A percentile compares a stretch with the other conserved stretches of the same genome.
phyloP scores from a whole-genome alignment of 176 grass and related monocot genomes.

The Otatea glauca region DNA sequence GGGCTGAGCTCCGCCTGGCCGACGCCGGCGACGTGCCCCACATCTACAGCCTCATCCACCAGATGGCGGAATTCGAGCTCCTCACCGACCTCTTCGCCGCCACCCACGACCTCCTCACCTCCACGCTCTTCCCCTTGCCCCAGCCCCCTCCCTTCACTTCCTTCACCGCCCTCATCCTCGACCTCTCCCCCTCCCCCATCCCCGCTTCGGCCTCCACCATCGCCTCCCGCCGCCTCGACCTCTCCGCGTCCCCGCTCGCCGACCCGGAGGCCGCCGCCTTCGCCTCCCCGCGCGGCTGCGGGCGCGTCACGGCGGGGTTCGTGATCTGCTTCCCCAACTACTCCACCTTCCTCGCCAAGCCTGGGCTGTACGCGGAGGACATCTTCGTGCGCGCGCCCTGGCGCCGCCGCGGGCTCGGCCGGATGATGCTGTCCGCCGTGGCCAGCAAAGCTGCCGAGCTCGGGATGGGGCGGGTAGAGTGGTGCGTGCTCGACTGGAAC shows the following conservation, averaged over 20 bases:
- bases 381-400: slow-evolving; percentile 84
- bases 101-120: slow-evolving; percentile 54
- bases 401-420: slow-evolving; percentile 76
- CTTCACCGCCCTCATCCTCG: slow-evolving; percentile 73
- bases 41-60: slow-evolving; percentile 76
- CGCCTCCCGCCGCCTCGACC: slow-evolving; percentile 50
- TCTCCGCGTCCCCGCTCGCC: slow-evolving; percentile 41
- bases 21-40: slow-evolving; percentile 73
- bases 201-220: slow-evolving; percentile 23
- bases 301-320: slow-evolving; percentile 55
- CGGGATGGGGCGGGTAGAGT: slow-evolving; percentile 89
- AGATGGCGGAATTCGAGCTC: slow-evolving; percentile 92
- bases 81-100: slow-evolving; percentile 87
- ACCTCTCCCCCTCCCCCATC: slow-evolving; percentile 45
- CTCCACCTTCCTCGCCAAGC: slow-evolving; percentile 73
- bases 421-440: slow-evolving; percentile 78
- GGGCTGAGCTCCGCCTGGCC: slow-evolving; percentile 76
- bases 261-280: slow-evolving; percentile 60
- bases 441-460: slow-evolving; percentile 66
- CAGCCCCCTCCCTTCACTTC: slow-evolving; percentile 57
- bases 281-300: slow-evolving; percentile 48
- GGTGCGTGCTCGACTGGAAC: slow-evolving; percentile 95
- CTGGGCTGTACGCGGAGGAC: slow-evolving; percentile 66
- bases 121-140: slow-evolving; percentile 63
- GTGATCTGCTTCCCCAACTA: slow-evolving; percentile 78